Evolutionary conservation across 306 rosid genomes (phyloP), one percentile per base, ranked within the genome.

Genomic region (Boehmeria nivea): DNA sequence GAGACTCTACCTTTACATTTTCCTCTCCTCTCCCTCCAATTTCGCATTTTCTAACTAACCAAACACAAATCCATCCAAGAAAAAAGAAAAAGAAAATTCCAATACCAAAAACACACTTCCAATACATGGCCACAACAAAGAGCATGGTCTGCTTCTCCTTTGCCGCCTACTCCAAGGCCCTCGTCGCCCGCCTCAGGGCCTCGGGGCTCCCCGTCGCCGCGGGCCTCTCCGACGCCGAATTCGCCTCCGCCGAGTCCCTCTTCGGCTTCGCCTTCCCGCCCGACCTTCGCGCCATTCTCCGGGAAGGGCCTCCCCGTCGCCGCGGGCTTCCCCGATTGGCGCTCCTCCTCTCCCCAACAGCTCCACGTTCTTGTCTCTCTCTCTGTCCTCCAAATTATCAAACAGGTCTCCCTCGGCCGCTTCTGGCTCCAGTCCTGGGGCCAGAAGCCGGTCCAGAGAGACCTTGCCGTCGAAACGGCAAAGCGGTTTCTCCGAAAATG

Each of bases 301-400:
- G 71, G 18, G 84, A 80, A 12, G 99, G 96, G 0, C n/a, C 85
- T 91, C 13, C 93, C 99, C 0, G 12, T 79, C 22, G 83, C 76
- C 0, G 59, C 78, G 0, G 87, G 89, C 0, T 91, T 91, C 69
- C 95, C 93, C 18, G 79, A 87, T 15, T 91, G 99, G 99, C 93
- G 95, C 1, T 75, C 93, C 39, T 82, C 87, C 34, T 87, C 99
- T 0, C 43, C 45, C 0, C 95, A 82, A 12, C 96, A 87, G 45
- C 91, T 91, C 56, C 67, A 55, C 2, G 49, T 86, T 27, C 76
- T 90, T 34, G 72, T 80, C 54, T 70, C 74, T 55, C 83, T 87
- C 50, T 95, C 95, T 0, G 8, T 65, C 25, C 57, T 79, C 0
- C 58, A 74, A 4, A 61, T 90, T 20, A 76, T 80, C 21, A 78